Evolutionary conservation across 441 rosid species (phyloP), one percentile per base, ranked within the genome.

Genomic region (Pelargonium cotyledonis): DNA sequence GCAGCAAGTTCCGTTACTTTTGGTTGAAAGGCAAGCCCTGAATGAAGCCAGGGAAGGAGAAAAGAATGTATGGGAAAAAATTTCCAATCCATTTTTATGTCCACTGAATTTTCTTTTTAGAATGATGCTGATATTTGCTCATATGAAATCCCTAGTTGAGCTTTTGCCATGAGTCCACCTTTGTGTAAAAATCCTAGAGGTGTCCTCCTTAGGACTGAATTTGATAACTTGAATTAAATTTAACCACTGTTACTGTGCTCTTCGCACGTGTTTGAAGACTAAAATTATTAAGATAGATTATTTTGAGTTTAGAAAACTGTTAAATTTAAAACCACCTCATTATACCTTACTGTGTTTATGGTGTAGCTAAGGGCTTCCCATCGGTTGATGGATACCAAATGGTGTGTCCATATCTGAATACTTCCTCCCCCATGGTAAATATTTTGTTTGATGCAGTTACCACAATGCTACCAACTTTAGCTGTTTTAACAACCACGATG

Each of bases 31-130:
- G 78, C 86, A 83, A 80, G 98, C 98, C 40, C 67, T 94, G 66
- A 94, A 94, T 63, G 97, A 91, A 72, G 98, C 98, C 69, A 87
- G 87, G 93, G 98, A 86, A 63, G 97, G 90, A 78, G 97, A 94
- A 81, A 91, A 94, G 84, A 85, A 86, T 69, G 98, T 94, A 85
- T 79, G 55, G 35, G 5, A 26, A 11, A 12, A 12, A 49, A 12
- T 49, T 49, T 14, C n/a, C 16, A 11, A 12, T 14, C 55, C 55
- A 49, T 10, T 10, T 49, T 49, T 49, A 49, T 49, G 55, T 11
- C 15, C 9, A 4, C 55, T 11, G 16, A 49, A 49, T 10, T 12
- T 49, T 11, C 16, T 11, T 49, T 16, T 49, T 4, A 11, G 55
- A 49, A 49, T 4, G 55, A 49, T 49, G 55, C 55, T 44, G 49